Base-by-base conservation (phyloP, 345 rosid species). In the Anastatica hierochuntica region DNA sequence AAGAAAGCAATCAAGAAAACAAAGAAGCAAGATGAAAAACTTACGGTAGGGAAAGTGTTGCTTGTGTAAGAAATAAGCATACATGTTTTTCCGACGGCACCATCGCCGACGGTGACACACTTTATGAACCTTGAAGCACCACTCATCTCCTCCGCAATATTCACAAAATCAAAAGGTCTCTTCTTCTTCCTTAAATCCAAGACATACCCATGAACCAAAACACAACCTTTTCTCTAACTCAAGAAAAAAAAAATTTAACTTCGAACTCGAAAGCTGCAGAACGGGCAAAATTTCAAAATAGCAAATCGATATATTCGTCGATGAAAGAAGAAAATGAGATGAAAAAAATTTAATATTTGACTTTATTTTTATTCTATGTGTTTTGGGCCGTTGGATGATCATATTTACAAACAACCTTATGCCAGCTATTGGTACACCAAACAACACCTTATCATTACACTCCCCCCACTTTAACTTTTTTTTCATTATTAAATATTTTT, bases 11-110 rank as follows among this genome's bases (percentile, higher is more conserved):
- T n/a, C n/a, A n/a, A n/a, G n/a, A n/a, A n/a, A n/a, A n/a, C n/a
- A n/a, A n/a, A n/a, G n/a, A n/a, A n/a, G n/a, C n/a, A n/a, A 19
- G 6, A 10, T 34, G 6, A 8, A 0, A 20, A 18, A 6, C 6
- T 2, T 54, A 56, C 70, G 39, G 64, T 57, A 20, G 58, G 70
- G n/a, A 65, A 65, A 18, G 63, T 49, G 46, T 65, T 65, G 70
- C 58, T 56, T 21, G 70, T 65, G 17, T 65, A 65, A 49, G 63
- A 49, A 33, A 65, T 64, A 14, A 64, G 23, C 58, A 56, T 39
- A 49, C 69, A 64, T 0, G 69, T 65, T 58, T 56, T 65, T 23
- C 70, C 70, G 16, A 65, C 70, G 40, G 70, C 70, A 23, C 70
- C 70, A 34, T 65, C 70, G 24, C 70, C 70, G 17, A 65, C 70